These are phyloP conservation scores for Eucalyptus regnans DNA, from an alignment of 345 rosid genomes.

Conservation along the genomic window DNA sequence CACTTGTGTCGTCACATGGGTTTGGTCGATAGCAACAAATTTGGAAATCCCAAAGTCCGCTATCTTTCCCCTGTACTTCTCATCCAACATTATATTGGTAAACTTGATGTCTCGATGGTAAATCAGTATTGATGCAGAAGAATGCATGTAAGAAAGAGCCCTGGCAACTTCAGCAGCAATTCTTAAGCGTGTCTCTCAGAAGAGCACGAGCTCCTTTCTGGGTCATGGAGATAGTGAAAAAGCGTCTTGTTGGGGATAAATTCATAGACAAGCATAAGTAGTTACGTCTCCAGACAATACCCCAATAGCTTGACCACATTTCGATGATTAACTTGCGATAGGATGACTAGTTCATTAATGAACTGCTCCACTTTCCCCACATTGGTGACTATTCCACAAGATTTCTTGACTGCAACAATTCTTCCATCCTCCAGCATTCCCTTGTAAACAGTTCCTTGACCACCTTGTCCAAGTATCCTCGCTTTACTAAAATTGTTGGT, in stretches of 20 bases:
- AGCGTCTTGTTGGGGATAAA: background rate
- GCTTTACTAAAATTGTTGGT: background rate
- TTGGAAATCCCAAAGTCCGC: constrained; percentile 1
- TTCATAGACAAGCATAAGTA: background rate
- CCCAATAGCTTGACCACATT: constrained; percentile 2
- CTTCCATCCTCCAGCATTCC: background rate
- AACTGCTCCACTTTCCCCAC: background rate
- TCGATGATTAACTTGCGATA: background rate
- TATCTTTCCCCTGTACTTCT: background rate
- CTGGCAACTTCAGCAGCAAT: background rate
- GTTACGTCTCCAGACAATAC: background rate
- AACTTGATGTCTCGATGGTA: constrained; percentile 1
- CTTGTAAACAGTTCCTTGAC: background rate
- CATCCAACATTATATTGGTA: background rate
- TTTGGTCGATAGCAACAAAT: background rate
- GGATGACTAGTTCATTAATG: constrained; percentile 4
- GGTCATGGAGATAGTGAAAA: background rate
- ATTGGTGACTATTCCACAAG: background rate
- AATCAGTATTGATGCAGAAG: background rate
- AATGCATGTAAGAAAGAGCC: constrained; percentile 5
- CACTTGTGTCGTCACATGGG: background rate
- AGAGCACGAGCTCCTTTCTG: background rate
- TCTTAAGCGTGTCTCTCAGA: background rate
- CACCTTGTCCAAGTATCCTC: background rate
- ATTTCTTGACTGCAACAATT: background rate